These are phyloP conservation scores for Rhizopus delemar DNA, from an alignment of 371 early-diverging fungal genomes.

Conservation along the genomic window DNA sequence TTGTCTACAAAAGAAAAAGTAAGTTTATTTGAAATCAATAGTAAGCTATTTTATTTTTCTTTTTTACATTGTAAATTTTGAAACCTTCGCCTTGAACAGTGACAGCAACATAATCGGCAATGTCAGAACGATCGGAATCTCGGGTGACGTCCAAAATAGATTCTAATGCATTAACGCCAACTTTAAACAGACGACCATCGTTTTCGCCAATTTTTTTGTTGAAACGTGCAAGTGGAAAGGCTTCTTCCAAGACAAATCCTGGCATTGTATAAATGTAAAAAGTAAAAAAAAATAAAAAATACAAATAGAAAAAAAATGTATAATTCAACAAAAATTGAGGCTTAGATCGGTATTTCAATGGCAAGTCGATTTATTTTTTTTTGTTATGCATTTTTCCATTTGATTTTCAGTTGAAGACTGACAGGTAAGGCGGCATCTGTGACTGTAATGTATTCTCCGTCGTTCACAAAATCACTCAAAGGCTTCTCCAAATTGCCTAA, in stretches of 20 bases:
- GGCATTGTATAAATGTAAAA: slow-evolving; percentile 38
- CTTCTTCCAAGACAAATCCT: slow-evolving; percentile 59
- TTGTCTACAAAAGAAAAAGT: slow-evolving; percentile 37
- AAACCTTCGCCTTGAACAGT: slow-evolving; percentile 65
- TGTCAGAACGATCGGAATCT: slow-evolving; percentile 31
- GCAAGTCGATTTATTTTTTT: slow-evolving; percentile 3
- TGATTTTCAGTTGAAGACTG: slow-evolving; percentile 51
- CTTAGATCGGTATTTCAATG: slow-evolving; percentile 9
- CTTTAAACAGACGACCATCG: slow-evolving; percentile 33
- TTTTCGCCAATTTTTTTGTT: slow-evolving; percentile 42
- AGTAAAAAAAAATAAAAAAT: slow-evolving; percentile 8
- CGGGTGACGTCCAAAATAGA: slow-evolving; percentile 29
- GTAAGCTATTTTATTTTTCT: background rate
- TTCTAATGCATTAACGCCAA: slow-evolving; percentile 44
- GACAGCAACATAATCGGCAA: slow-evolving; percentile 48
- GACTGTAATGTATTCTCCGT: slow-evolving; percentile 67
- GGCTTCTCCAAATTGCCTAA: slow-evolving; percentile 70
- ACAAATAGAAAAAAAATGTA: background rate
- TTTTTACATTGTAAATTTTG: slow-evolving; percentile 58
- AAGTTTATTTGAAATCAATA: background rate
- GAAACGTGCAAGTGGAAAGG: slow-evolving; percentile 60
- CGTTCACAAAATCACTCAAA: slow-evolving; percentile 65
- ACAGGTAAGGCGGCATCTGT: slow-evolving; percentile 77
- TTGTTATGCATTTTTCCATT: slow-evolving; percentile 22
- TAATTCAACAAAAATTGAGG: slow-evolving; percentile 7